Evolutionary conservation across 257 asterid genomes (phyloP), one percentile per base, ranked within the genome.

Genomic region (Fraxinus excelsior): DNA sequence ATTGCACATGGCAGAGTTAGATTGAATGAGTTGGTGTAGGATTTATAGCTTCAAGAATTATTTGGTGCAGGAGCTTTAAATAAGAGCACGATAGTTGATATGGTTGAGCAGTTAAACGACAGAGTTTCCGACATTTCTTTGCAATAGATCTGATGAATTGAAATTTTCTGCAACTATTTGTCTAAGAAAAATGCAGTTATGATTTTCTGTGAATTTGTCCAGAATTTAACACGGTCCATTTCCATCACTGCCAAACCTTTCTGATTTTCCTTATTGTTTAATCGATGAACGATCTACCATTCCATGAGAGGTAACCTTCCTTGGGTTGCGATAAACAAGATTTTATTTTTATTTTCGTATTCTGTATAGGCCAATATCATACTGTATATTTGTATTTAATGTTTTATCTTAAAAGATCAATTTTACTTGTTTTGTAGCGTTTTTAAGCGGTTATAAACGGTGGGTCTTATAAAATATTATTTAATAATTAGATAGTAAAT

Each of bases 51-150:
- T 76, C 64, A 75, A 73, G 72, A 77, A 75, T 79, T 72, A 11
- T 21, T 49, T 58, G 66, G 49, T 67, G 21, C 74, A 11, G 65
- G 42, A 75, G 83, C 83, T 37, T 79, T 84, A 25, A 85, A 82
- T 84, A 25, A 13, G 12, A 58, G 81, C 86, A 84, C 67, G 84
- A 81, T 85, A 70, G 83, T 76, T 86, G 80, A 26, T 77, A 76
- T 80, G 53, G 91, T 85, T 85, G 88, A 78, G 88, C 76, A 76
- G 83, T 83, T 81, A 81, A 64, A 37, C 13, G 67, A 60, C 29
- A 56, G 28, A 37, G 44, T n/a, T 21, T 19, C 58, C 67, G 37
- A 46, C 56, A 25, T 71, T 76, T 18, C 60, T 77, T 75, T 42
- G 82, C 75, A 77, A 72, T 9, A 76, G 81, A 80, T 79, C 69